Base-by-base conservation (phyloP, 2,329 filamentous ascomycete species). In the Aspergillus fructus region DNA sequence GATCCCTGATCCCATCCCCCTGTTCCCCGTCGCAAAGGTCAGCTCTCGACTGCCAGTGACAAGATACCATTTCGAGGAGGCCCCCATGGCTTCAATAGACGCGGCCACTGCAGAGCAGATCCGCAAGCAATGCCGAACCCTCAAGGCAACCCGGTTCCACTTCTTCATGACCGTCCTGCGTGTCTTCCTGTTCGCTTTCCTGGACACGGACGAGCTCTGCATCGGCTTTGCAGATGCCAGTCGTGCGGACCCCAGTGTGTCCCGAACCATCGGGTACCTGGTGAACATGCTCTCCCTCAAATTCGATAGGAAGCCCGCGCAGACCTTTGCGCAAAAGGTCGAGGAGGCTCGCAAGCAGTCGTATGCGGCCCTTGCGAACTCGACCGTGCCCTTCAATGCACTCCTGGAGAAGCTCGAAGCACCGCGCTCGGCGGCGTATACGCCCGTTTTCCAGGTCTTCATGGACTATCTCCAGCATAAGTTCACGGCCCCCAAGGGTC, bases 161-260 rank as follows among this genome's bases (percentile, higher is more conserved):
- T 72, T 83, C 59, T 77, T 78, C 59, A 66, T 83, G 3, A 72
- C 79, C 0, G 68, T 69, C 0, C 73, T 79, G 54, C 62, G 74
- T n/a, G 64, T 69, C 0, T 49, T 81, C 13, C 67, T 81, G 0
- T 69, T 68, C 11, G 61, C 66, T 6, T 73, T 74, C 23, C 58
- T 67, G 0, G 72, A 72, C 12, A 51, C 71, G 1, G 70, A 77
- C 2, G 73, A 79, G 19, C 53, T 83, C 40, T 69, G 68, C 52
- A 80, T 85, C 51, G 82, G 81, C 5, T 71, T 83, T 9, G 75
- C 74, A 0, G 80, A 84, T 63, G 77, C 77, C 1, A 76, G 75
- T 49, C 66, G 77, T 2, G 62, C 49, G 0, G 75, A 80, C 1
- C 56, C 54, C 11, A 58, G 70, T 1, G 53, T 72, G 2, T 56